A percentile compares a stretch with the other conserved stretches of the same genome.
Conservation (phyloP, 2,329 filamentous ascomycete genomes). For the Rosellinia necatrix region DNA sequence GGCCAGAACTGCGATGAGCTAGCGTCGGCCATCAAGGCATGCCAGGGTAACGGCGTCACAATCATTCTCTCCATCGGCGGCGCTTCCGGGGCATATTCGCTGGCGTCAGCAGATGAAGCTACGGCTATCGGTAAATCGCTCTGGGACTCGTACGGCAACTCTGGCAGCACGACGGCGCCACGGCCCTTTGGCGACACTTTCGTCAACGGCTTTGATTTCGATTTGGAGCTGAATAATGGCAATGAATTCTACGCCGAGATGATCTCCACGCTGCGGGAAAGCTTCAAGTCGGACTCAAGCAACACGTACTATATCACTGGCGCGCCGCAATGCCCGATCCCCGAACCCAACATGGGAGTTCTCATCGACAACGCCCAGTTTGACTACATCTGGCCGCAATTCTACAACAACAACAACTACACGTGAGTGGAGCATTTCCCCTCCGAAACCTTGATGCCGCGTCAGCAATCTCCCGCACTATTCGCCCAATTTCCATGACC, state of each 20-base stretch:
- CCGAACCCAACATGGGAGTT: slow-evolving; percentile 48
- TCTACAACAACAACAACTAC: slow-evolving; percentile 52
- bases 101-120: slow-evolving; percentile 44
- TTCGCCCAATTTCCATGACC: no score
- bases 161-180: slow-evolving; percentile 38
- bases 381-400: slow-evolving; percentile 52
- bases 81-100: slow-evolving; percentile 42
- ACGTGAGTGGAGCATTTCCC: slow-evolving; percentile 16
- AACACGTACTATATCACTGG: slow-evolving; percentile 52
- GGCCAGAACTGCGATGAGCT: slow-evolving; percentile 46
- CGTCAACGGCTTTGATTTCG: slow-evolving; percentile 40
- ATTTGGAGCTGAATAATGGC: slow-evolving; percentile 45
- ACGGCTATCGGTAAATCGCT: slow-evolving; percentile 48
- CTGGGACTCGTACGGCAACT: slow-evolving; percentile 51
- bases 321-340: slow-evolving; percentile 51
- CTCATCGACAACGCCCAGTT: slow-evolving; percentile 46
- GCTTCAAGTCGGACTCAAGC: slow-evolving; percentile 41
- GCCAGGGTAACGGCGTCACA: slow-evolving; percentile 46
- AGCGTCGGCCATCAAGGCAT: slow-evolving; percentile 47
- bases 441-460: not conserved
- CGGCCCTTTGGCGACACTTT: slow-evolving; percentile 53
- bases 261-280: slow-evolving; percentile 40
- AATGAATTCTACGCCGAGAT: slow-evolving; percentile 43
- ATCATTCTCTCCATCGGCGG: slow-evolving; percentile 53
- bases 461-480: not conserved